Evolutionary conservation across 2,329 filamentous ascomycete species (phyloP), one percentile per base, ranked within the genome.

Genomic region (Lasiodiplodia sp.): DNA sequence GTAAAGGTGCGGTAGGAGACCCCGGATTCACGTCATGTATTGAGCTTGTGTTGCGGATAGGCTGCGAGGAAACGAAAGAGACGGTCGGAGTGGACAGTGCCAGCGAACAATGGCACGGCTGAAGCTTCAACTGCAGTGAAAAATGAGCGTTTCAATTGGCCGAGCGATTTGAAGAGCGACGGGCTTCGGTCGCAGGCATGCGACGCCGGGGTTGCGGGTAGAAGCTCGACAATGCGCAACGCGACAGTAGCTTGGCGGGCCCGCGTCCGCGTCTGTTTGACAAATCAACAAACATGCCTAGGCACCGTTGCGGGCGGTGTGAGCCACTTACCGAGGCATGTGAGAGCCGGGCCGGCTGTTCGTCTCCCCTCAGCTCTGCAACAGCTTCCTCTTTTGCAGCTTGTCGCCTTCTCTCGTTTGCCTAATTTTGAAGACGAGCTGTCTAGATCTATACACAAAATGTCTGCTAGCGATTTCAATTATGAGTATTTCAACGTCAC

Each of bases 401-500:
- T 62, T 11, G 34, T 11, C 21, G 23, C 14, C 2, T 18, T 34
- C 11, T 16, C n/a, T n/a, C 18, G 31, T 37, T 2, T 21, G 21
- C 6, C 14, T 18, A n/a, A 28, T 57, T 21, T 23, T 18, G n/a
- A 23, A 14, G 7, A 34, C 16, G n/a, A 49, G 14, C 31, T 55
- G 14, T 56, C 51, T 37, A 23, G 14, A 23, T 25, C 21, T 34
- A 31, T 4, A 4, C 44, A 10, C 40, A 67, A 52, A 2, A 52
- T 38, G 53, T 63, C 56, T 14, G 28, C 76, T 44, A 72, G 76
- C 40, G 70, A 74, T 28, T 83, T 81, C 72, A 75, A 79, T 11
- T 90, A 88, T 81, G 83, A 90, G 73, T 85, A 92, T 84, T 94
- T 93, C 86, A 88, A 89, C 72, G 85, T 96, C 73, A 88, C 87